phyloP scores from a whole-genome alignment of 169 alveolate species.

The Eimeria maxima region DNA sequence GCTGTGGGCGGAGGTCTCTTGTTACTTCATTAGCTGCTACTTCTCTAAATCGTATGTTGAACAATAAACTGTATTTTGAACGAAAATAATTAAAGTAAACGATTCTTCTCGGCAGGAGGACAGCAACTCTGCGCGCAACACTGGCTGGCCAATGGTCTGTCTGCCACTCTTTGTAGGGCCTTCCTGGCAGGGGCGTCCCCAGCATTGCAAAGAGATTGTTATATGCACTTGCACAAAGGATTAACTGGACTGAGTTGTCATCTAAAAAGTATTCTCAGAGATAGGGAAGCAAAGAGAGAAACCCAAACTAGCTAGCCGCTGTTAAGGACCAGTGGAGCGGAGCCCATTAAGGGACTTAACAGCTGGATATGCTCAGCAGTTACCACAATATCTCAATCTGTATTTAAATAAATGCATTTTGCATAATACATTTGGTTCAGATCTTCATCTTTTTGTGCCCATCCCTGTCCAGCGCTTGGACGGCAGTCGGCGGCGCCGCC shows the following conservation, averaged over 20 bases:
- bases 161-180: background rate
- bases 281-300: too few relatives aligned
- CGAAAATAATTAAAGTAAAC: too few relatives aligned
- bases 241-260: background rate
- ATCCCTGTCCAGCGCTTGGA: background rate
- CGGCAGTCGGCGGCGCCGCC: conserved; percentile 4
- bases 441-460: background rate
- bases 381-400: too few relatives aligned
- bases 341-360: background rate
- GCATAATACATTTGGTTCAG: background rate
- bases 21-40: background rate
- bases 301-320: background rate
- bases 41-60: too few relatives aligned
- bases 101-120: background rate
- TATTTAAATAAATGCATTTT: too few relatives aligned
- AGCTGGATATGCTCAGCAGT: background rate
- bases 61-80: too few relatives aligned
- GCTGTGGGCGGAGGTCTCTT: background rate
- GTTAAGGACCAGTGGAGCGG: background rate
- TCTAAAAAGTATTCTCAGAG: too few relatives aligned
- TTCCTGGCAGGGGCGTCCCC: background rate
- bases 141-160: background rate
- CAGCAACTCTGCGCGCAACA: background rate
- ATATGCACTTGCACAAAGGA: background rate
- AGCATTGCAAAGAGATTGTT: background rate